These are phyloP conservation scores for Pyracantha coccinea DNA, from an alignment of 331 rosid species.

Conservation along the genomic window DNA sequence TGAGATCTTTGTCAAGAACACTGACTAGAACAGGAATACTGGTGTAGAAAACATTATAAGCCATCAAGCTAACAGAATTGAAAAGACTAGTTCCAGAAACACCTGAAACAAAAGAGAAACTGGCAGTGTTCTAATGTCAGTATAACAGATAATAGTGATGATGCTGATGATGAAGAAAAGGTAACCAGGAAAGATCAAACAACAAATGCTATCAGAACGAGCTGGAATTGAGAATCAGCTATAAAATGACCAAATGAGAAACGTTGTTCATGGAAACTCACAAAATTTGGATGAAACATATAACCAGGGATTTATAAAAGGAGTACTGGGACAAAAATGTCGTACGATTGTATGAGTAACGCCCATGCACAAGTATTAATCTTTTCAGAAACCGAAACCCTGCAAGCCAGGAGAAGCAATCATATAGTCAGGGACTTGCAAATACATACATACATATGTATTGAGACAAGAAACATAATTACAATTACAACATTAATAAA, in stretches of 20 bases:
- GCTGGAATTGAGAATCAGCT: background rate
- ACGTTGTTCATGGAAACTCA: slow-evolving; percentile 30
- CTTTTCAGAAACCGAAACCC: slow-evolving; percentile 83
- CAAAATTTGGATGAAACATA: slow-evolving; percentile 93
- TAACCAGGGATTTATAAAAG: slow-evolving; percentile 76
- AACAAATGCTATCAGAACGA: slow-evolving; percentile 4
- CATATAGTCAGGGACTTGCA: background rate
- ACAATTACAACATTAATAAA: background rate
- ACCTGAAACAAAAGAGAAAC: slow-evolving; percentile 93
- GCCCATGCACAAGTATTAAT: slow-evolving; percentile 88
- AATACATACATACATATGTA: background rate
- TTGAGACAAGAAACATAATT: background rate
- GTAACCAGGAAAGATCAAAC: background rate
- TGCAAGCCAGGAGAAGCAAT: slow-evolving; percentile 44
- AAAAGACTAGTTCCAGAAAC: slow-evolving; percentile 95
- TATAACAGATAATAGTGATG: slow-evolving; percentile 6
- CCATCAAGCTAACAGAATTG: slow-evolving; percentile 96
- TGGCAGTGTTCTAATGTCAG: slow-evolving; percentile 46
- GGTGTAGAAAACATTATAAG: slow-evolving; percentile 94
- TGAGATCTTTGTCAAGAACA: slow-evolving; percentile 88
- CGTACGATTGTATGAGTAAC: slow-evolving; percentile 90
- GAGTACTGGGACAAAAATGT: slow-evolving; percentile 91
- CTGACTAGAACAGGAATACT: slow-evolving; percentile 91
- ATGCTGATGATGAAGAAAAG: background rate
- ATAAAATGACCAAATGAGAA: background rate